Base-by-base conservation (phyloP, 495 filamentous ascomycete genomes). In the Lasiosphaeriaceae sp. region DNA sequence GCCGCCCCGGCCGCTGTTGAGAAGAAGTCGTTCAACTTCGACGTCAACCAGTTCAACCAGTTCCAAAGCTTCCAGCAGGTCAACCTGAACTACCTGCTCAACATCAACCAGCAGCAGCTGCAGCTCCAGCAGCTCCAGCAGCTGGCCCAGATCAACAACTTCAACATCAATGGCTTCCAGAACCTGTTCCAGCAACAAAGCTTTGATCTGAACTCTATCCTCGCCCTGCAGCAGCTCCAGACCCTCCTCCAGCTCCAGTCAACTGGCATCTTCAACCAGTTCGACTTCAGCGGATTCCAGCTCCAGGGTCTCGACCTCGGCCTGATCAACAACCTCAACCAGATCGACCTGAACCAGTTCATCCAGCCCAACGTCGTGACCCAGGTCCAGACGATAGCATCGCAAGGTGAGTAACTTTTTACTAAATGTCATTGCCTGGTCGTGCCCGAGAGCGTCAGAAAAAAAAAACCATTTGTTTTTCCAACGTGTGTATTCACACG, bases 1-100 rank as follows among this genome's bases (percentile, higher is more conserved):
- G 75, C 74, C 57, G 73, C 69, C 45, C 73, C 73, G 9, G 62
- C 68, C 59, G 59, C 67, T 21, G 62, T 68, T 60, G 64, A 65
- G 39, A 58, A 71, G 66, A 71, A 71, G 47, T 34, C 48, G 3
- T 31, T 31, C 55, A 22, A 20, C n/a, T 61, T 76, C 56, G 70
- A 77, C 54, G 39, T 74, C 48, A 57, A 49, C 47, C 11, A 58
- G 23, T 65, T 79, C 72, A 74, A 75, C 61, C 60, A 69, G 66
- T 66, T 77, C 59, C 56, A 59, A 43, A 49, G 12, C 60, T 75
- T 77, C 61, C 61, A 59, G 55, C 74, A 76, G 65, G 60, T 69
- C 65, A 71, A 79, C 67, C 67, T 79, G 37, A 69, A 74, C 67
- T 77, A 79, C 66, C 66, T 79, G 39, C 65, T 71, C 60, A 72